A percentile compares a stretch with the other conserved stretches of the same genome.
phyloP scores from a whole-genome alignment of 371 early-diverging fungal species.

The Coemansia sp. region DNA sequence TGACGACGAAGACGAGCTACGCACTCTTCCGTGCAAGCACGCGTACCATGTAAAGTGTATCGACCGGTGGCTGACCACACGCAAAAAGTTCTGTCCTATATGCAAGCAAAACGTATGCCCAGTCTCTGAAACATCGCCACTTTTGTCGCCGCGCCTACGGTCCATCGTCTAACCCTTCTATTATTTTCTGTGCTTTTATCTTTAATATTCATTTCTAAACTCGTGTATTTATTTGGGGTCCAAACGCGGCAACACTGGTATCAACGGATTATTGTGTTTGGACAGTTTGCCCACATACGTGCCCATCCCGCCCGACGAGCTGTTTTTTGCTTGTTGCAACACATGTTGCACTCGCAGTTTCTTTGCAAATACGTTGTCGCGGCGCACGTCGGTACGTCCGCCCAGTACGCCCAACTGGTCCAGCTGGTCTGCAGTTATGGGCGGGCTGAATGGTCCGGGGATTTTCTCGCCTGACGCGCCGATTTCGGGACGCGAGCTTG shows the following conservation, averaged over 20 bases:
- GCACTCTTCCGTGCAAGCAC: slow-evolving; percentile 87
- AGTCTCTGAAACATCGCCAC: slow-evolving; percentile 35
- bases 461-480: slow-evolving; percentile 43
- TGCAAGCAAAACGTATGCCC: slow-evolving; percentile 71
- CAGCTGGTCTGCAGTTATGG: not conserved
- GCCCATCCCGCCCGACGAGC: slow-evolving; percentile 42
- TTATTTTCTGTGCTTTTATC: not conserved
- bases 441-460: slow-evolving; percentile 50
- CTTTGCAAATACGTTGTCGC: slow-evolving; percentile 29
- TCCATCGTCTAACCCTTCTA: slow-evolving; percentile 19
- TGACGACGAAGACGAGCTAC: slow-evolving; percentile 69
- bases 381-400: too few relatives aligned
- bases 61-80: slow-evolving; percentile 80
- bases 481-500: slow-evolving; percentile 36
- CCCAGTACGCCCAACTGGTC: too few relatives aligned
- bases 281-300: slow-evolving; percentile 51
- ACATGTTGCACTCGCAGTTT: slow-evolving; percentile 48
- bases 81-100: slow-evolving; percentile 80
- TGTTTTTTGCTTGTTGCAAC: slow-evolving; percentile 46
- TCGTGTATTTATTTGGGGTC: slow-evolving; percentile 14
- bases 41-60: slow-evolving; percentile 89
- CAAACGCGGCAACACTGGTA: slow-evolving; percentile 49
- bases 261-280: slow-evolving; percentile 46
- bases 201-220: not conserved
- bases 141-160: slow-evolving; percentile 43